phyloP scores from a whole-genome alignment of 1,139 yeast genomes.

The Blastobotrys aristatus region DNA sequence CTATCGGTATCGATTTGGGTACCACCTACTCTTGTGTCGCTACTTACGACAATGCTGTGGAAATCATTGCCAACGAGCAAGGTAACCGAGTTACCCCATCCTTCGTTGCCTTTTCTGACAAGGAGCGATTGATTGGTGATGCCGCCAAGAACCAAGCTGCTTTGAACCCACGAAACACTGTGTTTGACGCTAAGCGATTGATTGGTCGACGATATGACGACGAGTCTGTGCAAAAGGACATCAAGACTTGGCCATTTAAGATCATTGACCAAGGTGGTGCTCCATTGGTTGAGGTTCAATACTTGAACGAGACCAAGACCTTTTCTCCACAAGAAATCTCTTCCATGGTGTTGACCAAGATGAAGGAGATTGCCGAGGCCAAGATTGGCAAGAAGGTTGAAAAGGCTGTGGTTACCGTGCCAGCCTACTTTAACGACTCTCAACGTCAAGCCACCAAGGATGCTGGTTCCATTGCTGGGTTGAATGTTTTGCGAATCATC shows the following conservation, averaged over 20 bases:
- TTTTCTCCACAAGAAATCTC: slow-evolving; percentile 98
- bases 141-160: slow-evolving; percentile 99
- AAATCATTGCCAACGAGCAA: slow-evolving; percentile 96
- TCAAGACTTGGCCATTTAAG: slow-evolving; percentile 97
- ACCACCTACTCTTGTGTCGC: slow-evolving; percentile 90
- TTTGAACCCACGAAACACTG: slow-evolving; percentile 93
- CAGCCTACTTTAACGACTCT: slow-evolving; percentile 96
- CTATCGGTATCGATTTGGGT: slow-evolving; percentile 95
- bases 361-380: slow-evolving; percentile 98
- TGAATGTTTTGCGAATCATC: slow-evolving; percentile 92
- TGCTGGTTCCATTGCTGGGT: slow-evolving; percentile 97
- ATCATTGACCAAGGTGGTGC: slow-evolving; percentile 80
- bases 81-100: slow-evolving; percentile 99
- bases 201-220: slow-evolving; percentile 93
- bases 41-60: slow-evolving; percentile 74
- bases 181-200: slow-evolving; percentile 96
- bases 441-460: slow-evolving; percentile 99
- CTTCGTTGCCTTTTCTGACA: slow-evolving; percentile 94
- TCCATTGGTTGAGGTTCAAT: slow-evolving; percentile 90
- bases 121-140: slow-evolving; percentile 98
- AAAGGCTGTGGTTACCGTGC: slow-evolving; percentile 93
- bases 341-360: slow-evolving; percentile 92
- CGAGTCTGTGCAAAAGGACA: slow-evolving; percentile 88
- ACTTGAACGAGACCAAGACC: slow-evolving; percentile 87
- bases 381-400: slow-evolving; percentile 89